Percentiles rank a stretch among this genome's conserved stretches.
Conservation (phyloP, 2,329 filamentous ascomycete species). For the Epichloe aotearoae region DNA sequence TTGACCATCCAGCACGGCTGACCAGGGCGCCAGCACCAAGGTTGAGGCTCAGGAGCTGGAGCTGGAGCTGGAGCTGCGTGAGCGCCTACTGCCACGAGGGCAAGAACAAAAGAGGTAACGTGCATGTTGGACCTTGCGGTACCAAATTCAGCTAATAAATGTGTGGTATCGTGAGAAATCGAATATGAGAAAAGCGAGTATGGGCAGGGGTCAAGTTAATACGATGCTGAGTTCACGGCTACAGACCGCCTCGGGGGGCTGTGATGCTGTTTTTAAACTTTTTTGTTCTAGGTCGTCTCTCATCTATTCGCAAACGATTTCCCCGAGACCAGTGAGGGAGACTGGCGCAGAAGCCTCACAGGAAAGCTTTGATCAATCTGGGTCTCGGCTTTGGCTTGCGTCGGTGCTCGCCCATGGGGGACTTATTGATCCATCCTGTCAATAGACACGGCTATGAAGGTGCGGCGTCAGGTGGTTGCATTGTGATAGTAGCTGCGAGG, state of each 20-base stretch:
- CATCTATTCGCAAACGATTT: neutral
- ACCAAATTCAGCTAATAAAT: neutral
- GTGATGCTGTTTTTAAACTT: neutral
- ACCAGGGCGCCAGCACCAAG: slow-evolving; percentile 17
- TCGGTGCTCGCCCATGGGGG: neutral
- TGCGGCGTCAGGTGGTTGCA: neutral
- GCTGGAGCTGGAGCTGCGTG: slow-evolving; percentile 12
- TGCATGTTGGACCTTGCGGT: neutral
- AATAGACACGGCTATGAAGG: neutral
- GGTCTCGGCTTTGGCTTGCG: neutral
- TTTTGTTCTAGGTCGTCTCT: neutral
- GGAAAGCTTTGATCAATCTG: neutral
- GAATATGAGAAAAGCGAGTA: neutral
- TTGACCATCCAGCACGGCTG: slow-evolving; percentile 14
- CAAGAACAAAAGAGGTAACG: slow-evolving; percentile 20
- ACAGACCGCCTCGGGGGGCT: neutral
- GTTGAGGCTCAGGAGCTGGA: slow-evolving; percentile 4
- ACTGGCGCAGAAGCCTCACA: neutral
- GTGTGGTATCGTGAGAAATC: neutral
- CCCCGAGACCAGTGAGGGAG: neutral
- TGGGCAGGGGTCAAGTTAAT: neutral
- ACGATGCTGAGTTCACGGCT: neutral
- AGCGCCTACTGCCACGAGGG: slow-evolving; percentile 25
- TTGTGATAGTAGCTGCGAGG: neutral
- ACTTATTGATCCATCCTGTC: slow-evolving; percentile 1